Evolutionary conservation across 495 filamentous ascomycete species (phyloP).

Genomic region (Mycothermus thermophilus): DNA sequence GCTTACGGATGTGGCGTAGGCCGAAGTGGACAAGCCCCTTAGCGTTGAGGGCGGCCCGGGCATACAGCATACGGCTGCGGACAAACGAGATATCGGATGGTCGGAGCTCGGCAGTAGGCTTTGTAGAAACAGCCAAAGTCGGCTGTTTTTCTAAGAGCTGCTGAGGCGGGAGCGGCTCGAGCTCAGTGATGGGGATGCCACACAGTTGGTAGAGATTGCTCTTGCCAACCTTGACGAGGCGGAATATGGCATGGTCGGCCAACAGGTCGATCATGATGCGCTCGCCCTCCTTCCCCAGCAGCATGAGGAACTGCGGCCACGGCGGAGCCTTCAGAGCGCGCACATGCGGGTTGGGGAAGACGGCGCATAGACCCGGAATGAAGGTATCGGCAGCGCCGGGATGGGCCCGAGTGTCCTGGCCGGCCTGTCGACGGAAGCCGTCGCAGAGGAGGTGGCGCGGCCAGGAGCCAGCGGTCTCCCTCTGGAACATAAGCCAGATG

Average conservation of each 20-base stretch:
- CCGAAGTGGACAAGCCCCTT: conserved; percentile 58
- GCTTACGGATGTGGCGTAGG: conserved; percentile 67
- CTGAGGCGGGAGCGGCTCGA: conserved; percentile 14
- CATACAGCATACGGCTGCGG: conserved; percentile 77
- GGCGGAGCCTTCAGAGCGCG: conserved; percentile 49
- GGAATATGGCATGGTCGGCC: conserved; percentile 66
- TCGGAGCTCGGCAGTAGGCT: conserved; percentile 10
- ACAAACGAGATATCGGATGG: conserved; percentile 61
- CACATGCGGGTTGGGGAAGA: conserved; percentile 57
- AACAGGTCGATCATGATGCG: conserved; percentile 69
- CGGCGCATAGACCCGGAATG: conserved; percentile 38
- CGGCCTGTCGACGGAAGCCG: conserved; percentile 44
- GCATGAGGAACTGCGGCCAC: conserved; percentile 57
- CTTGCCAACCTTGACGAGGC: conserved; percentile 39
- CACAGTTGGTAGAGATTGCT: conserved; percentile 66
- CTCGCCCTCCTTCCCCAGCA: conserved; percentile 67
- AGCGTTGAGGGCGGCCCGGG: conserved; percentile 51
- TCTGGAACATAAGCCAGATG: conserved; percentile 60
- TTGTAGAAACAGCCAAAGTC: too few relatives aligned
- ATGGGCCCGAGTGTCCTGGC: conserved; percentile 12
- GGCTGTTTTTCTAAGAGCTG: not conserved
- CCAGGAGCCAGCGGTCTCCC: conserved; percentile 32
- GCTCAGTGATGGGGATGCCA: conserved; percentile 39
- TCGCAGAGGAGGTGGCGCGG: conserved; percentile 65
- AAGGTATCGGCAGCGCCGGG: not conserved